phyloP scores from a whole-genome alignment of 2,329 filamentous ascomycete genomes.

The Coniosporium tulheliwenetii region DNA sequence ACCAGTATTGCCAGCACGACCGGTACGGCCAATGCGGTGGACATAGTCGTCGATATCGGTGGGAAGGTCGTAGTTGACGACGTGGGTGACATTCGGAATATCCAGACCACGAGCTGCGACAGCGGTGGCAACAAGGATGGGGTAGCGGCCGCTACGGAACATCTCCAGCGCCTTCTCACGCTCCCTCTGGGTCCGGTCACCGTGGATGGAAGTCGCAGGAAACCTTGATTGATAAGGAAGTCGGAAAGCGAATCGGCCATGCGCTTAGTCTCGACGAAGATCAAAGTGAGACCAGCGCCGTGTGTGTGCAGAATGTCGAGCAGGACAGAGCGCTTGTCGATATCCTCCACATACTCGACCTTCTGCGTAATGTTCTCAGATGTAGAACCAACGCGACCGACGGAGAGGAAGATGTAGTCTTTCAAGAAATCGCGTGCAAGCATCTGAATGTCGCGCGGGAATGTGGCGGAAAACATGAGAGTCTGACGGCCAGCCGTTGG shows the following conservation, averaged over 20 bases:
- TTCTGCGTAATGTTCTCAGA: conserved; percentile 99
- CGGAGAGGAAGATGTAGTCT: conserved; percentile 97
- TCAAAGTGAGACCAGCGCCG: conserved; percentile 74
- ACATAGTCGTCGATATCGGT: conserved; percentile 99
- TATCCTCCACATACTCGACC: conserved; percentile 92
- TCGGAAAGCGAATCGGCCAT: conserved; percentile 97
- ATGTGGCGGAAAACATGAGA: conserved; percentile 99
- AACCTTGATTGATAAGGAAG: conserved; percentile 96
- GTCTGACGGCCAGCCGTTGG: conserved; percentile 71
- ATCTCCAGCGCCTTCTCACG: conserved; percentile 95
- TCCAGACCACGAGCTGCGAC: conserved; percentile 76
- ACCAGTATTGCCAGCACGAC: conserved; percentile 98
- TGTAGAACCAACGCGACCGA: conserved; percentile 94
- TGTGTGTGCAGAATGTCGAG: conserved; percentile 96
- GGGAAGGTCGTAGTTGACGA: conserved; percentile 98
- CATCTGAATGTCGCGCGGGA: conserved; percentile 98
- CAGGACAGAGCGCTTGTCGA: conserved; percentile 94
- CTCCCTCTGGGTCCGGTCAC: conserved; percentile 95
- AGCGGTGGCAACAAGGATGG: conserved; percentile 90
- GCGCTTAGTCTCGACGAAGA: conserved; percentile 99
- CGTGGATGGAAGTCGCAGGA: conserved; percentile 96
- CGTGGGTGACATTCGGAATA: conserved; percentile 92
- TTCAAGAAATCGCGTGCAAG: conserved; percentile 96
- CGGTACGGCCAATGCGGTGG: conserved; percentile 98
- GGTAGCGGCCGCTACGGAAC: conserved; percentile 91